A percentile compares a stretch with the other conserved stretches of the same genome.
These are phyloP conservation scores for Talaromyces thailandensis DNA, from an alignment of 495 filamentous ascomycete species.

Conservation along the genomic window DNA sequence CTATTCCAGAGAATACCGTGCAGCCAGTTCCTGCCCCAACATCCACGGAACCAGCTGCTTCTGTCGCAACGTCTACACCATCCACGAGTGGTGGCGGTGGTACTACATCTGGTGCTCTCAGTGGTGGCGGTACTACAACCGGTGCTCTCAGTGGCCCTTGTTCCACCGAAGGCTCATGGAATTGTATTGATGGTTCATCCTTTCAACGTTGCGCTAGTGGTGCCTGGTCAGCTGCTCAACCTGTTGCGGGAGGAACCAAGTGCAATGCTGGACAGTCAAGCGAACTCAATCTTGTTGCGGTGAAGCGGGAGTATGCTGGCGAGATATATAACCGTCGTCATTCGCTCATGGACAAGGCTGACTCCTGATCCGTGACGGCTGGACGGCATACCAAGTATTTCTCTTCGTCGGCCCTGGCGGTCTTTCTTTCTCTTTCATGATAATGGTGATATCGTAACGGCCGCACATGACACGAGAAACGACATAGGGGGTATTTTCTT, in stretches of 20 bases:
- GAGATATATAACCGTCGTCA: background rate
- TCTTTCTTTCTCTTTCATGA: conserved; percentile 1
- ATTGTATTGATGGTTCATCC: conserved; percentile 51
- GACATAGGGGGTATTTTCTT: background rate
- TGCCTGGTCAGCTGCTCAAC: conserved; percentile 42
- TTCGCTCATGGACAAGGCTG: background rate
- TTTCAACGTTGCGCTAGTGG: conserved; percentile 58
- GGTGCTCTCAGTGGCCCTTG: conserved; percentile 29
- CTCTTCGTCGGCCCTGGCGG: conserved; percentile 14
- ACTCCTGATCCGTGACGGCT: background rate
- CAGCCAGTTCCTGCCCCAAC: conserved; percentile 9
- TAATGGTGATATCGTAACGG: background rate
- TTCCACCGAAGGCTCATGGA: conserved; percentile 42
- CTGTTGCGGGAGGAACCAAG: conserved; percentile 48
- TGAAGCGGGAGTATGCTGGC: conserved; percentile 5
- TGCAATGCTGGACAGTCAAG: conserved; percentile 46
- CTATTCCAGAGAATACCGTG: conserved; percentile 5
- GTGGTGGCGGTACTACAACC: conserved; percentile 17
- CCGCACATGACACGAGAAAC: background rate
- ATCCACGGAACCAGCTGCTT: conserved; percentile 9
- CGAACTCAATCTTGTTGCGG: conserved; percentile 28
- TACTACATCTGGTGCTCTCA: conserved; percentile 16
- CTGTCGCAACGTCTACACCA: conserved; percentile 11
- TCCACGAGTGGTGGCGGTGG: background rate
- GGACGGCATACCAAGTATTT: background rate